Evolutionary conservation across 1,284 basidiomycete genomes (phyloP), one percentile per base, ranked within the genome.

Genomic region (Apiotrichum gracile): DNA sequence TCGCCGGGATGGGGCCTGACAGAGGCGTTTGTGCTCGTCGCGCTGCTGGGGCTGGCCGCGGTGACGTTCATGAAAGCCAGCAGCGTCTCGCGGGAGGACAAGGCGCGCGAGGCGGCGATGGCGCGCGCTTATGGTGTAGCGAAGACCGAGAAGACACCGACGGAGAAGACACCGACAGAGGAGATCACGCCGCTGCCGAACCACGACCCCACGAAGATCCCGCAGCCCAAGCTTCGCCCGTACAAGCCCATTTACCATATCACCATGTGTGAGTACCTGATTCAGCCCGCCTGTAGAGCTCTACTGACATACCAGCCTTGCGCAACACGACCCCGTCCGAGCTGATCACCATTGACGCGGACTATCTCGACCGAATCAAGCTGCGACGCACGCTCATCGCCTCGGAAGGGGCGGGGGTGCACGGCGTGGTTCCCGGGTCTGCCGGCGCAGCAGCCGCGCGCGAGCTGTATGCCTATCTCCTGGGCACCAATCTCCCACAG

Each of bases 191-290:
- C 41, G 6, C 17, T 45, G 29, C 14, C 29, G 17, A 31, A 43
- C 25, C 24, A 19, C n/a, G 43, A 45, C 43, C 34, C 12, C 10
- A 22, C 16, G 21, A 2, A 5, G 12, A 19, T 45, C 27, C 10
- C 5, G 31, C 13, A 22, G 43, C 5, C 21, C 16, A 31, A 44
- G 43, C 37, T 42, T 34, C 55, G 55, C n/a, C 51, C 51, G 22
- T 57, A 47, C 47, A 57, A 57, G 55, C 55, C 55, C 16, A 50
- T 57, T 29, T 57, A 57, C 48, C 55, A 57, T 29, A 57, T 57
- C n/a, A 57, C 55, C 2, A 52, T 57, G 55, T 47, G 55, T 57
- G 39, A 22, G 55, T 47, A 10, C 31, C 17, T 16, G 8, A 5
- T 34, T 10, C 33, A 9, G 9, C 31, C 22, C n/a, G 26, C 26